Conservation (phyloP, 345 rosid species). For the thale cress (Arabidopsis thaliana) region TAIR10.1 NC_003074.8:20641501-20642000, state of each 20-base stretch:
- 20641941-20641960: neutral
- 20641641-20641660: neutral
- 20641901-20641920: neutral
- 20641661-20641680: constrained; percentile 4
- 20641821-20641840: constrained; percentile 18
- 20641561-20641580: constrained; percentile 24
- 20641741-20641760: constrained; percentile 74
- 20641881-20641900: neutral
- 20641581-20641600: constrained; percentile 7
- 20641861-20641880: neutral
- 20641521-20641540: constrained; percentile 97
- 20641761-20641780: constrained; percentile 49
- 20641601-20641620: neutral
- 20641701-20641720: constrained; percentile 6
- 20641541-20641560: constrained; percentile 94
- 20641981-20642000: neutral
- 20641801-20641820: neutral
- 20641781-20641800: neutral
- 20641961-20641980: neutral
- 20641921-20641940: neutral
- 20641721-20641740: constrained; percentile 47
- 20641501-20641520: constrained; percentile 73
- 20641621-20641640: neutral
- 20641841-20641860: constrained; percentile 5
- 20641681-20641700: neutral